Evolutionary conservation across 306 rosid genomes (phyloP).

Genomic region (Cucumis cinereus): DNA sequence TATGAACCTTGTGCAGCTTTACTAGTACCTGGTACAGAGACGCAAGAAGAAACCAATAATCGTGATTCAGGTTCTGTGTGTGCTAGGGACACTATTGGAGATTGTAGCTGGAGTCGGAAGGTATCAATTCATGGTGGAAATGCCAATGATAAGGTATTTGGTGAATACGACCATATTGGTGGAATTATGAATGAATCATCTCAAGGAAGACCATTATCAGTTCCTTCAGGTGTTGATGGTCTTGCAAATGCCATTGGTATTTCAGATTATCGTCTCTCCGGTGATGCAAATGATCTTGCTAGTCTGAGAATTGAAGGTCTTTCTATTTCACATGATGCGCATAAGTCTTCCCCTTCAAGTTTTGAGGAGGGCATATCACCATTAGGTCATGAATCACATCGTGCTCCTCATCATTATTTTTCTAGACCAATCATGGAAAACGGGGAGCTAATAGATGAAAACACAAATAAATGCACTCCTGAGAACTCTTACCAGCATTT

Average conservation of each 20-base stretch:
- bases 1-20: slow-evolving; percentile 11
- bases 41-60: slow-evolving; percentile 17
- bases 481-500: slow-evolving; percentile 11
- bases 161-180: slow-evolving; percentile 1
- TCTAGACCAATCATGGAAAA: background rate
- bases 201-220: slow-evolving; percentile 3
- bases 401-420: slow-evolving; percentile 17
- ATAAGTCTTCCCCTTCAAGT: slow-evolving; percentile 9
- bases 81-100: slow-evolving; percentile 8
- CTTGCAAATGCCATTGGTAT: slow-evolving; percentile 13
- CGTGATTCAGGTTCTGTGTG: slow-evolving; percentile 8
- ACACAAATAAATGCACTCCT: background rate
- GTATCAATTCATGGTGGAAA: slow-evolving; percentile 10
- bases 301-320: slow-evolving; percentile 21
- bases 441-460: slow-evolving; percentile 15
- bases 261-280: slow-evolving; percentile 23
- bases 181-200: slow-evolving; percentile 6
- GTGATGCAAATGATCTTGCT: slow-evolving; percentile 35
- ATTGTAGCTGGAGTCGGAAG: slow-evolving; percentile 10
- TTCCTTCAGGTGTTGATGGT: slow-evolving; percentile 4
- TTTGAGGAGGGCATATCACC: slow-evolving; percentile 11
- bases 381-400: slow-evolving; percentile 10
- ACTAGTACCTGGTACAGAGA: slow-evolving; percentile 7
- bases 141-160: slow-evolving; percentile 7
- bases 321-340: slow-evolving; percentile 21